Percentiles rank a stretch among this genome's conserved stretches.
These are phyloP conservation scores for Dendryphion nanum DNA, from an alignment of 2,329 filamentous ascomycete genomes.

Conservation along the genomic window DNA sequence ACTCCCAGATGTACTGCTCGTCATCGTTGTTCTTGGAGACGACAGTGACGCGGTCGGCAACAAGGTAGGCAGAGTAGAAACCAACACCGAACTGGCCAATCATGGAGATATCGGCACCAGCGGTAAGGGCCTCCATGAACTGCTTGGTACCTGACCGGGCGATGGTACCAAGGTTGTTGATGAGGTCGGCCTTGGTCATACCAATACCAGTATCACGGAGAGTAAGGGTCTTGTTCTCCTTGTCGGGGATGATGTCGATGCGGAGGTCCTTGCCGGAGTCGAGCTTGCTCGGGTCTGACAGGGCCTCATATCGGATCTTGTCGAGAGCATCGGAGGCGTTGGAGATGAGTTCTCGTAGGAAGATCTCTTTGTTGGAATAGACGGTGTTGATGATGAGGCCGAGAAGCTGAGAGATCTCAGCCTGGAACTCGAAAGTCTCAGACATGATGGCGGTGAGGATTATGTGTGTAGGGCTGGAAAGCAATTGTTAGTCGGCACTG, in stretches of 20 bases:
- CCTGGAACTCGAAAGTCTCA: conserved; percentile 99
- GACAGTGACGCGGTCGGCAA: conserved; percentile 93
- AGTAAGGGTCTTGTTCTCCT: conserved; percentile 95
- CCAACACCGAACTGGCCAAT: conserved; percentile 99
- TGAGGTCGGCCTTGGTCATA: conserved; percentile 99
- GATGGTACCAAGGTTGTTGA: conserved; percentile 99
- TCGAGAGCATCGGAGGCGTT: conserved; percentile 98
- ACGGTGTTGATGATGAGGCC: conserved; percentile 99
- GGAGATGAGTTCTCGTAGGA: conserved; percentile 96
- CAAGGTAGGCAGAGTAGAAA: conserved; percentile 99
- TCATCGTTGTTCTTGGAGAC: conserved; percentile 99
- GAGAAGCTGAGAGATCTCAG: conserved; percentile 99
- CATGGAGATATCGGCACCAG: conserved; percentile 99
- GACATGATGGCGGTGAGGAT: conserved; percentile 63
- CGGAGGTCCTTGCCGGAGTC: conserved; percentile 97
- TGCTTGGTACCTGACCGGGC: conserved; percentile 99
- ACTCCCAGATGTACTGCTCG: conserved; percentile 99
- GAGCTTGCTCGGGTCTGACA: conserved; percentile 96
- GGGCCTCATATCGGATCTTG: conserved; percentile 99
- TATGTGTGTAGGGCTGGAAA: conserved; percentile 9
- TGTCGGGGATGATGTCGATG: conserved; percentile 98
- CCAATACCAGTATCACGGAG: conserved; percentile 98
- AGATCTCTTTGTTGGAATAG: conserved; percentile 99
- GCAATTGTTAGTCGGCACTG: not conserved
- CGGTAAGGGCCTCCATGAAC: conserved; percentile 99